A percentile compares a stretch with the other conserved stretches of the same genome.
phyloP scores from a whole-genome alignment of 1,139 yeast species.

The Debaryomycetaceae sp. region DNA sequence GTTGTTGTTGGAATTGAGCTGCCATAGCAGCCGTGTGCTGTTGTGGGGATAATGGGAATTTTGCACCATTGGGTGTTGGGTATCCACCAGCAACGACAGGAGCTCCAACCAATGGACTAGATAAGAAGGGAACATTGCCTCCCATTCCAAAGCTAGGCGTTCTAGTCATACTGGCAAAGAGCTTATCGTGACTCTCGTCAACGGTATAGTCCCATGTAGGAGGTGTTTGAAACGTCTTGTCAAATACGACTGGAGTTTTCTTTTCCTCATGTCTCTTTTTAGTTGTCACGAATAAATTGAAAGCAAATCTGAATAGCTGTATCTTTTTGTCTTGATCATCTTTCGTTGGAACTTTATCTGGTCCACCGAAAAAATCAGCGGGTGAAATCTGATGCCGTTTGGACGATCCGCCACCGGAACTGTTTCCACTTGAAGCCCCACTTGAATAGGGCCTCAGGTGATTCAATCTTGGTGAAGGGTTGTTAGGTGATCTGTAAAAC shows the following conservation, averaged over 20 bases:
- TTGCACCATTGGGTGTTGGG: constrained; percentile 14
- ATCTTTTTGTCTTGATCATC: constrained; percentile 35
- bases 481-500: constrained; percentile 24
- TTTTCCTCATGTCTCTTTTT: constrained; percentile 32
- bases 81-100: constrained; percentile 14
- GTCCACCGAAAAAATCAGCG: constrained; percentile 49
- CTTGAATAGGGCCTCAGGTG: constrained; percentile 31
- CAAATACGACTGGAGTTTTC: constrained; percentile 31
- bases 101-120: constrained; percentile 30
- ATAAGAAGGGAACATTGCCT: constrained; percentile 26
- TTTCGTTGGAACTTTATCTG: constrained; percentile 45
- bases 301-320: constrained; percentile 41
- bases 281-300: constrained; percentile 55
- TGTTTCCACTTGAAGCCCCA: constrained; percentile 12
- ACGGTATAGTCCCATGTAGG: constrained; percentile 75
- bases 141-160: constrained; percentile 17
- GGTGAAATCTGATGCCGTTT: constrained; percentile 43
- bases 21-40: constrained; percentile 29
- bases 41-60: constrained; percentile 24
- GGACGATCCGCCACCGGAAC: constrained; percentile 19
- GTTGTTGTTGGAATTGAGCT: constrained; percentile 36
- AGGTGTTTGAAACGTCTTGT: constrained; percentile 67
- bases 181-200: constrained; percentile 49
- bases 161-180: constrained; percentile 33
- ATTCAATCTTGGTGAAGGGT: constrained; percentile 34